Evolutionary conservation across 768 basidiomycete species (phyloP).

Genomic region (Auricularia heimuer): DNA sequence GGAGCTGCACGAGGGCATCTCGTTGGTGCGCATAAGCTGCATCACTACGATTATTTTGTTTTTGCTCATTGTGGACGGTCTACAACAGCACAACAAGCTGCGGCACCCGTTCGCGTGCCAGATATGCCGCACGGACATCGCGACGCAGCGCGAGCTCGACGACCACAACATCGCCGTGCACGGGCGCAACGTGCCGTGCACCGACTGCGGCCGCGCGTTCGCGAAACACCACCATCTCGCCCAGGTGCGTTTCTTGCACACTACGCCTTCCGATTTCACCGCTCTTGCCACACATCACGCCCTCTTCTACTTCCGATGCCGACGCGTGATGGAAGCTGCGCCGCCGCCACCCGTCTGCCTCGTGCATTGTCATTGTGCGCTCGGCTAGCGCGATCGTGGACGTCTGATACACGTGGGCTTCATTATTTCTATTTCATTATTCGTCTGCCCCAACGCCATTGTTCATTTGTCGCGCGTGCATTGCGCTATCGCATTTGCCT

Average conservation of each 20-base stretch:
- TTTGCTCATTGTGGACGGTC: background rate
- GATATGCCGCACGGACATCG: background rate
- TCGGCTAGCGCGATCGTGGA: background rate
- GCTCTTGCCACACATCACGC: too few species aligned
- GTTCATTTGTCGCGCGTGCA: background rate
- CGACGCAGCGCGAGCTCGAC: conserved; percentile 2
- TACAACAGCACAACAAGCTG: background rate
- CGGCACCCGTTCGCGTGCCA: conserved; percentile 3
- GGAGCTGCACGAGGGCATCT: conserved; percentile 2
- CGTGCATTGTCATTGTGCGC: background rate
- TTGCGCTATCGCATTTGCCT: background rate
- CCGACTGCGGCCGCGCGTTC: conserved; percentile 1
- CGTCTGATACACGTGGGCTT: background rate
- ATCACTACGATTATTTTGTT: background rate
- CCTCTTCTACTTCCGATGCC: too few species aligned
- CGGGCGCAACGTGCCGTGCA: conserved; percentile 2
- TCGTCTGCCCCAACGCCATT: too few species aligned
- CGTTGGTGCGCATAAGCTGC: background rate
- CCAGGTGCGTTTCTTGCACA: background rate
- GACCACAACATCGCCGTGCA: background rate
- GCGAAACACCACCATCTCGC: background rate
- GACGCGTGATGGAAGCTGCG: too few species aligned
- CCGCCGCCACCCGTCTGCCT: background rate
- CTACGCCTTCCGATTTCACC: background rate
- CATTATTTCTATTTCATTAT: background rate